Base-by-base conservation (phyloP, 331 rosid genomes). In the Malus hybrid region DNA sequence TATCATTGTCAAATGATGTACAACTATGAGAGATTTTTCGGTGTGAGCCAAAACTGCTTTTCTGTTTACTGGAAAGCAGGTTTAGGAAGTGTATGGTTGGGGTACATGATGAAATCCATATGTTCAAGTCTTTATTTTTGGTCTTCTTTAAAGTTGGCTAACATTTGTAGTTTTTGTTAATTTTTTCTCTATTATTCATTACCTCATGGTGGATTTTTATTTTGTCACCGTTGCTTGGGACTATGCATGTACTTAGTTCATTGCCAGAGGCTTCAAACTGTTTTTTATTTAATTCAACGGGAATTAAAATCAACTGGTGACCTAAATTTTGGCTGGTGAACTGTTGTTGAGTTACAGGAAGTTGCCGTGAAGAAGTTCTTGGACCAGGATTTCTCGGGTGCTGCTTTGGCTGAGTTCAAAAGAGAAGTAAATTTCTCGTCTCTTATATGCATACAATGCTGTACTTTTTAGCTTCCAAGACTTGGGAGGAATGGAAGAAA, bases 311-410 rank as follows among this genome's bases (percentile, higher is more conserved):
- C 28, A 29, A 53, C 29, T n/a, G 16, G 16, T 16, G 13, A 55
- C 20, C 70, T 81, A 72, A 60, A 26, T 63, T 77, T 46, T 61
- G 75, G 75, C 80, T 74, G 64, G 44, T 81, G 65, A 60, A 42
- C 66, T 77, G 30, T 77, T 68, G 55, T 79, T 86, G 82, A 77
- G 80, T 69, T 81, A 70, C 90, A 95, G 99, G 99, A 95, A 86
- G 99, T 95, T 80, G 99, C 97, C 66, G 99, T 95, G 84, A 95
- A 95, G 87, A 95, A 95, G 85, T 95, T 95, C 82, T 83, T 95
- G 75, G 99, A 95, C 87, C 99, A 95, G 87, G 99, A 95, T 81
- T 95, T 95, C 80, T 92, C 97, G 53, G 99, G 99, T 26, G 93
- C 97, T 84, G 97, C 97, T 84, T 90, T 95, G 89, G 95, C 93